Evolutionary conservation across 164 flowering plant species (phyloP), one percentile per base, ranked within the genome.

Genomic region (Amborella trichopoda): DNA sequence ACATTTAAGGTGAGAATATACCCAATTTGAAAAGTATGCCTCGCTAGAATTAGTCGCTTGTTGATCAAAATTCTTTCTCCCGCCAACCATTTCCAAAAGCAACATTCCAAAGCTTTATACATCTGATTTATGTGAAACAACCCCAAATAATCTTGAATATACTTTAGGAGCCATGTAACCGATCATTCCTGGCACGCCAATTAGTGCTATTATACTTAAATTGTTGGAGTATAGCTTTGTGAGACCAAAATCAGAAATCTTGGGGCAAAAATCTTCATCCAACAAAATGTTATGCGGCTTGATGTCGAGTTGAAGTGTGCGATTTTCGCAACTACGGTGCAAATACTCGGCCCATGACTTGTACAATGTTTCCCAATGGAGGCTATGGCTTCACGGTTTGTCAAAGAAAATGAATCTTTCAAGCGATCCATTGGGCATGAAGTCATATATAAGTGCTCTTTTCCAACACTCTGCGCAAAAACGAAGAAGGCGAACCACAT

Each of bases 361-460:
- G 3, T 51, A 51, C 17, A 59, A 16, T 36, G 20, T 48, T 17
- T 24, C 9, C 58, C 47, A 48, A 10, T 49, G 44, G 1, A 59
- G 9, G 2, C 18, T n/a, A 32, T 21, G 53, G n/a, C 25, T 26
- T 17, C 41, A 23, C 16, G 40, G n/a, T 14, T 47, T 49, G 6
- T 44, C 39, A 22, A 48, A 25, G 43, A 20, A 56, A 36, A 73
- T 67, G 56, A 53, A 70, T 47, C 64, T 73, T n/a, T 68, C 68
- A 10, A 72, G 62, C 27, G 73, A 72, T 39, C 73, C 68, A 44
- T 72, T 66, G 5, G 68, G 41, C 66, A 71, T 60, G 46, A 59
- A 71, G 41, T 71, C 73, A 23, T 68, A 68, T 21, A 71, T 21
- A 2, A 71, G 68, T 44, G 68, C 70, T 53, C 73, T 63, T 41